phyloP scores from a whole-genome alignment of 495 filamentous ascomycete species.

The Hamigera avellanea region DNA sequence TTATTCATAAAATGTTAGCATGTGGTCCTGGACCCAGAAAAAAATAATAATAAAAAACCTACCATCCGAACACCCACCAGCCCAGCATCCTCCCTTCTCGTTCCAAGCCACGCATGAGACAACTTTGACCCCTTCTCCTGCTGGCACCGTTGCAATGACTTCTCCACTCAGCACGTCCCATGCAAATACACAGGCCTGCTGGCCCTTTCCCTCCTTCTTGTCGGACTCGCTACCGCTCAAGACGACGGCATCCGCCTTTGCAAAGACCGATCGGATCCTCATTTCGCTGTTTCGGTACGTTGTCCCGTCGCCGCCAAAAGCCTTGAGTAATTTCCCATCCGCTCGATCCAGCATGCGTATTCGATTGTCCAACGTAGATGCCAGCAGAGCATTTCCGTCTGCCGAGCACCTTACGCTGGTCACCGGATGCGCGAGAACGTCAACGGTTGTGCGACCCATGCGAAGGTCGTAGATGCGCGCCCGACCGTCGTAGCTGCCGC shows the following conservation, averaged over 20 bases:
- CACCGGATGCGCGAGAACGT: constrained; percentile 45
- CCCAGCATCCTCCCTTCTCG: constrained; percentile 53
- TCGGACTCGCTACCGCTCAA: constrained; percentile 69
- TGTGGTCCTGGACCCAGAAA: neutral
- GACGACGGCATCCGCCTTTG: constrained; percentile 62
- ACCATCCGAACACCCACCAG: constrained; percentile 51
- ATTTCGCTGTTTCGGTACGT: constrained; percentile 55
- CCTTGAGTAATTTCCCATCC: constrained; percentile 61
- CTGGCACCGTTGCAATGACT: constrained; percentile 46
- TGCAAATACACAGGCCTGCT: constrained; percentile 54
- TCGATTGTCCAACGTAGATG: constrained; percentile 61
- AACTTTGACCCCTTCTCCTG: constrained; percentile 44
- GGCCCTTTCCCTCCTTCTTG: too few relatives aligned
- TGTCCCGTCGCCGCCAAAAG: constrained; percentile 43
- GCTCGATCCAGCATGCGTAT: constrained; percentile 72
- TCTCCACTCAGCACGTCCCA: constrained; percentile 84
- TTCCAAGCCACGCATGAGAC: constrained; percentile 65
- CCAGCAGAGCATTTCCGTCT: constrained; percentile 64
- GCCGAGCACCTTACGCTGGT: constrained; percentile 61
- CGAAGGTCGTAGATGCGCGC: constrained; percentile 80
- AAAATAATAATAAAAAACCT: constrained; percentile 8
- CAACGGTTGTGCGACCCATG: constrained; percentile 60
- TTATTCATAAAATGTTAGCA: constrained; percentile 3
- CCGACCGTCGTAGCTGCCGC: constrained; percentile 78
- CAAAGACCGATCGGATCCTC: constrained; percentile 60